Conservation (phyloP, 2,329 filamentous ascomycete species). For the Teratosphaeria nubilosa region DNA sequence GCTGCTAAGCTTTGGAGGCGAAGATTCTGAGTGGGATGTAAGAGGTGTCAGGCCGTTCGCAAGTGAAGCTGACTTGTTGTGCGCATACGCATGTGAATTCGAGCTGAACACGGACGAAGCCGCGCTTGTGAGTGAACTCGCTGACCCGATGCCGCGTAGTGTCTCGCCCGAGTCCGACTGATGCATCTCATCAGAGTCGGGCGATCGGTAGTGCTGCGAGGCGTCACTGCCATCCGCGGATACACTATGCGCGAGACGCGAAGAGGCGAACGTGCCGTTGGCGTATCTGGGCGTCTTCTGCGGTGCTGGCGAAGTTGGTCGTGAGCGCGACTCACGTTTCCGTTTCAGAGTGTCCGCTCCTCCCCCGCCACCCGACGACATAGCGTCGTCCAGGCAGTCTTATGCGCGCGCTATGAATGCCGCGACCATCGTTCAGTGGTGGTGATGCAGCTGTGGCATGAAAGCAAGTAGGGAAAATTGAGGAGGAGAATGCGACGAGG, state of each 20-base stretch:
- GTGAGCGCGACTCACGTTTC: conserved; percentile 7
- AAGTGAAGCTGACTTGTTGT: conserved; percentile 45
- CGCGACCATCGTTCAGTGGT: not conserved
- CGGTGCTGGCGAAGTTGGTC: not conserved
- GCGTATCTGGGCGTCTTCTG: conserved; percentile 7
- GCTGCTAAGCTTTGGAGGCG: conserved; percentile 49
- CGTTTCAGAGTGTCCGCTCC: conserved; percentile 15
- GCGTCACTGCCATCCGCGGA: conserved; percentile 2
- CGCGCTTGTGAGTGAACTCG: conserved; percentile 61
- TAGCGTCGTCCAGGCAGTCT: not conserved
- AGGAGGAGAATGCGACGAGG: not conserved
- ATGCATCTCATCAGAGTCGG: conserved; percentile 21
- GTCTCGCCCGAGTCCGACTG: conserved; percentile 47
- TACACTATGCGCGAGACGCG: not conserved
- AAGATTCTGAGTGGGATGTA: conserved; percentile 53
- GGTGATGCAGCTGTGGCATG: not conserved
- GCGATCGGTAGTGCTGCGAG: conserved; percentile 18
- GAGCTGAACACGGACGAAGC: conserved; percentile 62
- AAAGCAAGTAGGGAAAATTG: not conserved
- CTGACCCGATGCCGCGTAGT: conserved; percentile 60
- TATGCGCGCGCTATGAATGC: not conserved
- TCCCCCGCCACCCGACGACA: not conserved
- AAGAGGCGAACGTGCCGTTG: conserved; percentile 2
- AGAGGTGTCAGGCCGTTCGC: conserved; percentile 52
- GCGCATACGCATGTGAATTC: conserved; percentile 41